Percentiles rank a stretch among this genome's conserved stretches.
Evolutionary conservation across 2,329 filamentous ascomycete genomes (phyloP).

Genomic region (Fusarium floridanum): DNA sequence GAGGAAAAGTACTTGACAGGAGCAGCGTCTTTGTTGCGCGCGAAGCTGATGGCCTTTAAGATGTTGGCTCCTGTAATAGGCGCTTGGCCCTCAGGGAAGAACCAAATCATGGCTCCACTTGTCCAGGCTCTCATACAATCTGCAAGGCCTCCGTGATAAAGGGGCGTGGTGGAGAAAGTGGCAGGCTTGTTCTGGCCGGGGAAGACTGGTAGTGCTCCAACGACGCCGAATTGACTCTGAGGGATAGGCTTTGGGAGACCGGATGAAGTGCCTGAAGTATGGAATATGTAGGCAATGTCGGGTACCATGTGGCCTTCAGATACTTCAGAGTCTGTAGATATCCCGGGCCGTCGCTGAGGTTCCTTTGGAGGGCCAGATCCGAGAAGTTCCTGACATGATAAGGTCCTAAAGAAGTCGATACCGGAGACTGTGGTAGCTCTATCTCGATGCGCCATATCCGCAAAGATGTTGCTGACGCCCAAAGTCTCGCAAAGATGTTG

Average conservation of each 20-base stretch:
- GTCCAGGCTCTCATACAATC: slow-evolving; percentile 74
- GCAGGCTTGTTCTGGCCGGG: slow-evolving; percentile 52
- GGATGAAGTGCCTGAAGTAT: slow-evolving; percentile 75
- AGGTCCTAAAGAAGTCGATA: slow-evolving; percentile 25
- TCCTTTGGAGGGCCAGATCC: neutral
- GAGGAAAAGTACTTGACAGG: slow-evolving; percentile 70
- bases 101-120: slow-evolving; percentile 69
- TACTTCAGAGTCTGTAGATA: neutral
- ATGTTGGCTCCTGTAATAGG: slow-evolving; percentile 71
- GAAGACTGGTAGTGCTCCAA: slow-evolving; percentile 67
- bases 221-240: slow-evolving; percentile 67
- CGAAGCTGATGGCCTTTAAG: slow-evolving; percentile 58
- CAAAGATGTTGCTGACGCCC: slow-evolving; percentile 57
- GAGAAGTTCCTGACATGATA: slow-evolving; percentile 8
- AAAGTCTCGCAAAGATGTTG: slow-evolving; percentile 65
- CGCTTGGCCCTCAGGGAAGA: slow-evolving; percentile 68
- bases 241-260: slow-evolving; percentile 73
- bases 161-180: slow-evolving; percentile 74
- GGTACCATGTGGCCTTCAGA: neutral
- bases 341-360: neutral
- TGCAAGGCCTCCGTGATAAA: slow-evolving; percentile 75
- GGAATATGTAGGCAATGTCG: slow-evolving; percentile 69
- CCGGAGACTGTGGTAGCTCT: neutral
- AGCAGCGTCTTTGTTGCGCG: slow-evolving; percentile 42
- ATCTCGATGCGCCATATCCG: slow-evolving; percentile 51